These are phyloP conservation scores for Cucumis hystrix DNA, from an alignment of 306 rosid species.

Conservation along the genomic window DNA sequence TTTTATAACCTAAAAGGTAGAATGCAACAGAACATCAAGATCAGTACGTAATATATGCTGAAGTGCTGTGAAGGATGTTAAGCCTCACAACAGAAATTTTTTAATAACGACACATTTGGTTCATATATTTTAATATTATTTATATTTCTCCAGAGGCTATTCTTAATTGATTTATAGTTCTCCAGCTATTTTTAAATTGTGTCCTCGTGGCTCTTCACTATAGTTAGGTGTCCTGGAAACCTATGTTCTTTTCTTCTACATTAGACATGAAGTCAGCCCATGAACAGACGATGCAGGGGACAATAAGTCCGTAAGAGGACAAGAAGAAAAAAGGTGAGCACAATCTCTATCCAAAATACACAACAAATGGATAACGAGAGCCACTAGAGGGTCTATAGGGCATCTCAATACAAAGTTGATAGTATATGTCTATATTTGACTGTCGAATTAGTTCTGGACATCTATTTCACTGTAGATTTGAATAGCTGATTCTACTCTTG, in stretches of 20 bases:
- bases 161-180: not conserved
- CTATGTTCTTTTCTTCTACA: not conserved
- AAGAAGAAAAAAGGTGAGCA: not conserved
- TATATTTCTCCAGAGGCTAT: not conserved
- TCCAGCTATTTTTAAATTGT: not conserved
- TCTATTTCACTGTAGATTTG: not conserved
- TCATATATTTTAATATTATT: not conserved
- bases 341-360: not conserved
- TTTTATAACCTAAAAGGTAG: conserved; percentile 65
- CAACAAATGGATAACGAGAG: not conserved
- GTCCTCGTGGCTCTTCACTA: not conserved
- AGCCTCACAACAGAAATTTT: not conserved
- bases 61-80: not conserved
- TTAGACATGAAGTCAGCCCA: not conserved
- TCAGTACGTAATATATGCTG: not conserved
- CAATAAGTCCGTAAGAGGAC: not conserved
- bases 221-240: not conserved
- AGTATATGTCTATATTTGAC: not conserved
- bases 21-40: not conserved
- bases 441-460: not conserved
- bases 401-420: not conserved
- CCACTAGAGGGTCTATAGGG: not conserved
- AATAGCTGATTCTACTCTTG: not conserved
- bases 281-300: not conserved
- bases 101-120: not conserved